Base-by-base conservation (phyloP, 176 grass and related monocot species). In the Aegilops sharonensis region DNA sequence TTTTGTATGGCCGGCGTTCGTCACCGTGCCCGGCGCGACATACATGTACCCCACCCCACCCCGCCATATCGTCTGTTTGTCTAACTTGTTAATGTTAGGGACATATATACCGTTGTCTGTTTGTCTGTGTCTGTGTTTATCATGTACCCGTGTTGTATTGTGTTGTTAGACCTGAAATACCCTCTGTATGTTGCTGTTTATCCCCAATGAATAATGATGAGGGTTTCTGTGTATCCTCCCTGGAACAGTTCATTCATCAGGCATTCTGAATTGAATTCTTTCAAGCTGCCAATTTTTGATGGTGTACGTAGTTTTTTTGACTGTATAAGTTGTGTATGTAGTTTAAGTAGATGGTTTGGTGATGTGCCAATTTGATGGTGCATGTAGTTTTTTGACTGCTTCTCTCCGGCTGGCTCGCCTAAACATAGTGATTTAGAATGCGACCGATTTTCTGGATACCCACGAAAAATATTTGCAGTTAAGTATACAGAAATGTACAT, bases 31-130 rank as follows among this genome's bases (percentile, higher is more conserved):
- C 66, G 48, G 61, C 47, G 40, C 24, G 14, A 13, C 80, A 83
- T 84, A 83, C 84, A 43, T 90, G 79, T 78, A 83, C 85, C 85
- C 80, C 43, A 27, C 43, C 32, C 32, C 43, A 47, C 17, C 52
- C 54, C 7, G 9, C 50, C 83, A 74, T 60, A 8, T 32, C 57
- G 62, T 78, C 29, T 64, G 25, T 80, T 42, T 45, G 81, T 78
- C 77, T 88, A 77, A 85, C 82, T 72, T 81, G 85, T 91, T 85
- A 72, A 91, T 91, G 52, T 81, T 88, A 91, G 85, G 86, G 77
- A 52, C 82, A 78, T 85, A 68, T 80, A 80, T 67, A 79, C 89
- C 13, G n/a, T 30, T 30, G 64, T 69, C 29, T 80, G 24, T 88
- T 9, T 72, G 39, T 75, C 17, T 81, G 9, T 77, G 30, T 77